These are phyloP conservation scores for Brassica carinata DNA, from an alignment of 345 rosid species.

Conservation along the genomic window DNA sequence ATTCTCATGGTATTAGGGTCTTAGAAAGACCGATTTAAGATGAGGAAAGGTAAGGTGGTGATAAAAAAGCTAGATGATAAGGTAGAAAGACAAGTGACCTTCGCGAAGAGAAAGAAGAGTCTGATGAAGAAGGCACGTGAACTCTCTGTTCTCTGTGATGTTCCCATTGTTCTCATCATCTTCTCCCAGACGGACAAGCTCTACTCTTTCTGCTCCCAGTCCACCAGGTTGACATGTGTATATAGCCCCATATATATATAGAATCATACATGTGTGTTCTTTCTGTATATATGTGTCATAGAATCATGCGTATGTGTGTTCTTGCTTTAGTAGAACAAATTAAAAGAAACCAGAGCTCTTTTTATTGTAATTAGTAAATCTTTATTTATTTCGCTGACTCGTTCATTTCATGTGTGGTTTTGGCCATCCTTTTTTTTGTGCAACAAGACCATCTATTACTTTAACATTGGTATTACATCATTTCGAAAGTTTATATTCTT, in stretches of 20 bases:
- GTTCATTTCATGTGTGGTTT: neutral
- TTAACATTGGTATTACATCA: neutral
- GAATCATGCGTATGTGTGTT: neutral
- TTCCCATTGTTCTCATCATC: constrained; percentile 66
- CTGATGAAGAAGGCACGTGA: constrained; percentile 72
- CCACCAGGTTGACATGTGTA: constrained; percentile 4
- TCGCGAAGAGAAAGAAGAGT: constrained; percentile 66
- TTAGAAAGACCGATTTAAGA: constrained; percentile 21
- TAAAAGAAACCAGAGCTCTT: neutral
- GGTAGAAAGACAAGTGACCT: constrained; percentile 70
- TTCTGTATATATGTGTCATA: neutral
- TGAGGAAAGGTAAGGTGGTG: constrained; percentile 80
- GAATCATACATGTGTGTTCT: neutral
- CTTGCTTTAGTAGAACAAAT: constrained; percentile 3
- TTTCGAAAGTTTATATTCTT: neutral
- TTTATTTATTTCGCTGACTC: neutral
- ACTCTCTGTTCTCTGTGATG: constrained; percentile 78
- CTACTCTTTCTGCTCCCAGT: constrained; percentile 40
- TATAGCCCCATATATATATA: neutral
- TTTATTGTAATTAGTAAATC: neutral
- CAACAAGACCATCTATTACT: neutral
- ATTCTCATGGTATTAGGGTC: constrained; percentile 26
- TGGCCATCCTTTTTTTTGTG: neutral
- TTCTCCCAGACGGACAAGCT: constrained; percentile 71
- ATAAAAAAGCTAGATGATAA: constrained; percentile 78